A percentile compares a stretch with the other conserved stretches of the same genome.
These are phyloP conservation scores for Passiflora organensis DNA, from an alignment of 345 rosid genomes.

Conservation along the genomic window DNA sequence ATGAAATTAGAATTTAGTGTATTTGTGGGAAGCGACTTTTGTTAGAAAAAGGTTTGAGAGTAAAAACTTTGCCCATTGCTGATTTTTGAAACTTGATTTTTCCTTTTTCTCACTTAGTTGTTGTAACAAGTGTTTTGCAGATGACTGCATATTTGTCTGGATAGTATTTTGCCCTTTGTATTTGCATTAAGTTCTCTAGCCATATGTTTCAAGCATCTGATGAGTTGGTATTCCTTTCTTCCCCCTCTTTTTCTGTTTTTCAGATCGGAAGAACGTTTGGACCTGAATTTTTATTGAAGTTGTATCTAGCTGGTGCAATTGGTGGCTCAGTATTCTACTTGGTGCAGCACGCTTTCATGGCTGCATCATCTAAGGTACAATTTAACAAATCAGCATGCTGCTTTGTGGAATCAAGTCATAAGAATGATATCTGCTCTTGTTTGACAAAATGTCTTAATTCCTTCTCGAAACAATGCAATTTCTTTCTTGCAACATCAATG, in stretches of 20 bases:
- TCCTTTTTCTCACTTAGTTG: too few species aligned
- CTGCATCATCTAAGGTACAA: slow-evolving; percentile 48
- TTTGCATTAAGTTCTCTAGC: too few species aligned
- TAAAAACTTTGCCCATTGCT: too few species aligned
- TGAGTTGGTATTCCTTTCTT: not conserved
- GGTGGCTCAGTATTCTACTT: slow-evolving; percentile 80
- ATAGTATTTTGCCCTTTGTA: too few species aligned
- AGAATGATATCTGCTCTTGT: too few species aligned
- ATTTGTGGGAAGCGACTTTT: too few species aligned
- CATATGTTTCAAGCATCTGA: not conserved
- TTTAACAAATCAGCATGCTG: not conserved
- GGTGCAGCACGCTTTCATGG: slow-evolving; percentile 60
- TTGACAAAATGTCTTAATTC: too few species aligned
- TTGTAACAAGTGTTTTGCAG: too few species aligned
- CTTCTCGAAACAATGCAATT: not conserved
- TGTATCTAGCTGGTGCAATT: slow-evolving; percentile 75
- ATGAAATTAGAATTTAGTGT: too few species aligned
- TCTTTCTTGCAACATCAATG: not conserved
- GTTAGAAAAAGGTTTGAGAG: too few species aligned
- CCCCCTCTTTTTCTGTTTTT: not conserved
- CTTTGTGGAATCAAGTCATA: slow-evolving; percentile 1
- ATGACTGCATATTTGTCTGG: too few species aligned
- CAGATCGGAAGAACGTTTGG: slow-evolving; percentile 70
- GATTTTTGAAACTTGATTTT: too few species aligned
- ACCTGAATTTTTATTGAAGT: slow-evolving; percentile 57